phyloP scores from a whole-genome alignment of 1,139 yeast species.

The Saccharomyces hybrid region DNA sequence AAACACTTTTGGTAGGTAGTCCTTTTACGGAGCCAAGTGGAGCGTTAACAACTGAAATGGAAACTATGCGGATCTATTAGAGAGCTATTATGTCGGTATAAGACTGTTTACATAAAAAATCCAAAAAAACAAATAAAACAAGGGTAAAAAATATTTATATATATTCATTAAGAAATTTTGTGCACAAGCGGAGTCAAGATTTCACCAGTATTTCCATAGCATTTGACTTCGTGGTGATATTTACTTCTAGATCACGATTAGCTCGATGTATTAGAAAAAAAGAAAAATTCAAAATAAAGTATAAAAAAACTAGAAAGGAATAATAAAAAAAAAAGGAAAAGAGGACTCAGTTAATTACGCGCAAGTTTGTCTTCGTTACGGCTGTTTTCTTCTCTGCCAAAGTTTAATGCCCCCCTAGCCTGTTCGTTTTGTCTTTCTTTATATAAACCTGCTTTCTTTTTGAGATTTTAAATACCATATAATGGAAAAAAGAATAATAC shows the following conservation, averaged over 20 bases:
- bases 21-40: background rate
- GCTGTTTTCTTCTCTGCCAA: background rate
- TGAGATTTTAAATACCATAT: background rate
- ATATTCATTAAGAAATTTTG: background rate
- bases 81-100: background rate
- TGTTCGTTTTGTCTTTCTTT: background rate
- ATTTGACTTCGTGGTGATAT: background rate
- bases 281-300: background rate
- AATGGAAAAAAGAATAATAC: background rate
- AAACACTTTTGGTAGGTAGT: conserved; percentile 57
- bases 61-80: background rate
- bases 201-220: background rate
- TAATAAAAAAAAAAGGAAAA: background rate
- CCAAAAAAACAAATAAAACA: background rate
- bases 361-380: too few species aligned
- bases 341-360: too few species aligned
- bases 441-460: background rate
- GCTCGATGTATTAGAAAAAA: background rate
- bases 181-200: background rate
- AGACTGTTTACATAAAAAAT: background rate
- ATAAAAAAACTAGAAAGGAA: background rate
- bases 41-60: background rate
- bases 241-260: background rate
- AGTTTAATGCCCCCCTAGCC: background rate
- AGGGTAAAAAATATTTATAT: background rate